phyloP scores from a whole-genome alignment of 2,329 filamentous ascomycete species.

The Alternaria angustiovoidea region DNA sequence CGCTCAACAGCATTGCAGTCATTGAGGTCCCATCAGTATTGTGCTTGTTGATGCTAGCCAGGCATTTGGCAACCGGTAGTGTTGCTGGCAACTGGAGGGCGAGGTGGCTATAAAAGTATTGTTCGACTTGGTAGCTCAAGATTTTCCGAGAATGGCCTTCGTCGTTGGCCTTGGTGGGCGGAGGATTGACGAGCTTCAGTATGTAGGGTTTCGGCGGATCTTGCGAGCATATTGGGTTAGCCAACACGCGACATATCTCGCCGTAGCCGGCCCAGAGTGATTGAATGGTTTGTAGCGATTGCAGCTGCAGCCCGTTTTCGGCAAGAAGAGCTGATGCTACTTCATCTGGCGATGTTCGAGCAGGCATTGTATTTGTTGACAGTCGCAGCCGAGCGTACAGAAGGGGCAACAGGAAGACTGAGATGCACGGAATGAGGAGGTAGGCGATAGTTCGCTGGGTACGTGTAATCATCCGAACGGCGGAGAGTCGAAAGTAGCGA shows the following conservation, averaged over 20 bases:
- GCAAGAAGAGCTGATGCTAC: constrained; percentile 41
- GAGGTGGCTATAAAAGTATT: constrained; percentile 68
- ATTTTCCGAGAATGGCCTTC: constrained; percentile 73
- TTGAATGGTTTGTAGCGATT: constrained; percentile 46
- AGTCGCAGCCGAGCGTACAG: constrained; percentile 1
- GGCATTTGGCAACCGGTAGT: constrained; percentile 60
- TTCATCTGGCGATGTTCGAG: constrained; percentile 21
- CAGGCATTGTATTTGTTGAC: constrained; percentile 49
- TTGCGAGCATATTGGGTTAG: constrained; percentile 31
- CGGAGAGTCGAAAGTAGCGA: background rate
- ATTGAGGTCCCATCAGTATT: constrained; percentile 47
- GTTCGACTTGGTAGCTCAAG: constrained; percentile 72
- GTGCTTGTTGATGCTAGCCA: constrained; percentile 56
- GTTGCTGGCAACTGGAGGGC: constrained; percentile 58
- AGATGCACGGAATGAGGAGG: constrained; percentile 5
- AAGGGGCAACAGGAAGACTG: background rate
- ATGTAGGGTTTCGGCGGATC: constrained; percentile 54
- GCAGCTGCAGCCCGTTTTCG: constrained; percentile 32
- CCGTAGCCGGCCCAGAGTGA: constrained; percentile 60
- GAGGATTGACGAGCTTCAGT: constrained; percentile 68
- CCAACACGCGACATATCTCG: constrained; percentile 64
- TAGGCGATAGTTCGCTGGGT: constrained; percentile 1
- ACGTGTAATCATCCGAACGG: constrained; percentile 5
- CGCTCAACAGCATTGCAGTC: constrained; percentile 66
- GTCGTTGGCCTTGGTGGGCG: constrained; percentile 52